Conservation (phyloP, 2,329 filamentous ascomycete species). For the Aspergillus puulaauensis region DNA sequence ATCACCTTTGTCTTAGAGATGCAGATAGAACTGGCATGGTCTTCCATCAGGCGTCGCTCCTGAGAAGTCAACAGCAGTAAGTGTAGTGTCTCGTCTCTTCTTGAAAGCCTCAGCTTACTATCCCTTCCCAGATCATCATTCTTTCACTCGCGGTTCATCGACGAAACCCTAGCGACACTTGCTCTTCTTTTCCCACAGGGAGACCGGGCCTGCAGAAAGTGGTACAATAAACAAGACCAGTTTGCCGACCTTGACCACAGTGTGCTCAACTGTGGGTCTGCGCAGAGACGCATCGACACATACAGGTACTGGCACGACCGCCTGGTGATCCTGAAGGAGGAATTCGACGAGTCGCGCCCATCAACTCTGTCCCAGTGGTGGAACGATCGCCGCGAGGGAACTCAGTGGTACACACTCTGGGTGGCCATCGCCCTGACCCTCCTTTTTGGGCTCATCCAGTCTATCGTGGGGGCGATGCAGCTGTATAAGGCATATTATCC, state of each 20-base stretch:
- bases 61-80: constrained; percentile 25
- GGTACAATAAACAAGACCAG: neutral
- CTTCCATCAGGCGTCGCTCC: constrained; percentile 44
- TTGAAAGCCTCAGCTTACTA: neutral
- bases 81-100: neutral
- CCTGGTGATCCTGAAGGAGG: constrained; percentile 44
- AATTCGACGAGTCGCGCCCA: constrained; percentile 40
- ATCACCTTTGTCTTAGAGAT: constrained; percentile 42
- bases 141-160: neutral
- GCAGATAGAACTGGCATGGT: constrained; percentile 41
- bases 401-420: constrained; percentile 50
- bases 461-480: constrained; percentile 44
- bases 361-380: constrained; percentile 36
- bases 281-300: constrained; percentile 22
- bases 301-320: constrained; percentile 47
- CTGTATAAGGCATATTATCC: constrained; percentile 31
- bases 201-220: neutral
- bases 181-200: neutral
- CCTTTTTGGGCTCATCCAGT: constrained; percentile 44
- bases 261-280: neutral
- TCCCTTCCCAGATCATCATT: neutral
- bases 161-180: constrained; percentile 1
- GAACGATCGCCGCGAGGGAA: constrained; percentile 42
- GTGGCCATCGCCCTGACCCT: constrained; percentile 41
- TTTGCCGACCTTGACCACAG: neutral